These are phyloP conservation scores for Diophrys sp. DNA, from an alignment of 73 alveolate genomes.

Conservation along the genomic window DNA sequence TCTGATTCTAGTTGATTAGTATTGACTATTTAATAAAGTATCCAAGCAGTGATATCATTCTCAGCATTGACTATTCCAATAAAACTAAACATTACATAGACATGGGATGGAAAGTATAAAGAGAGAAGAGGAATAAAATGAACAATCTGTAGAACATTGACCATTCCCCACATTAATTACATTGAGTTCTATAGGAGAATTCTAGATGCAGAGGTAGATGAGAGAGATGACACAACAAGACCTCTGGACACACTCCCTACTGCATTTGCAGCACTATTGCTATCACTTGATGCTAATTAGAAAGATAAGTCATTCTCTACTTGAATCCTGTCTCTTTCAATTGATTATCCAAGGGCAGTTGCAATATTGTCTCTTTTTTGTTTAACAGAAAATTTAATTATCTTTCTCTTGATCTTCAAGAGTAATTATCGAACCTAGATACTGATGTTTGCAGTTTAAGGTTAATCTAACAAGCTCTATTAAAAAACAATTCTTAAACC, in stretches of 20 bases:
- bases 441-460: too few relatives aligned
- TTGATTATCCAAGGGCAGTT: neutral
- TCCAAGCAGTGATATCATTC: neutral
- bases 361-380: neutral
- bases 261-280: neutral
- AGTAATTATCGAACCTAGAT: too few relatives aligned
- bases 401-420: too few relatives aligned
- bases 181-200: neutral
- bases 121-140: constrained; percentile 9
- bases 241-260: neutral
- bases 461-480: too few relatives aligned
- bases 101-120: constrained; percentile 8
- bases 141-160: constrained; percentile 17
- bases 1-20: too few relatives aligned
- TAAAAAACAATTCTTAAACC: too few relatives aligned
- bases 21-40: too few relatives aligned
- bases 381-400: too few relatives aligned
- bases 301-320: neutral
- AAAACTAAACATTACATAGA: constrained; percentile 7
- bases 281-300: neutral
- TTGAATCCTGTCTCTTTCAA: neutral
- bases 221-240: neutral
- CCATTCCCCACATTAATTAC: constrained; percentile 18
- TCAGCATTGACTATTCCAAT: constrained; percentile 12
- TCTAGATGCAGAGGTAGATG: neutral